Conservation (phyloP, 129 eudicot genomes). For the Heracleum sosnowskyi region DNA sequence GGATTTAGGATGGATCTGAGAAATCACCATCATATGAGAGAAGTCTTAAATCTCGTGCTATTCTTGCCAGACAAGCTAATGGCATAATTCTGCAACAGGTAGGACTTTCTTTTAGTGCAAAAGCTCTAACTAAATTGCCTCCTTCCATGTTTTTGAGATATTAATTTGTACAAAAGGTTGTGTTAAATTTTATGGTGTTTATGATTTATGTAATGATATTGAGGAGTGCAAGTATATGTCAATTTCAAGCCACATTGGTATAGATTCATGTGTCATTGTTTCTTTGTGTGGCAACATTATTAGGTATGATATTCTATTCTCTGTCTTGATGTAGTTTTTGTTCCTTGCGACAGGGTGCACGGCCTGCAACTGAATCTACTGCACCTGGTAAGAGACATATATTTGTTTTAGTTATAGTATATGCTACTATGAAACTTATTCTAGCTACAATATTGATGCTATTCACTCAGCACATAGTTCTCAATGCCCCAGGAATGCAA, state of each 20-base stretch:
- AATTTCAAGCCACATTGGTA: neutral
- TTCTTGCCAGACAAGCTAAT: conserved; percentile 63
- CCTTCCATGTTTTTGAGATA: neutral
- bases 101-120: conserved; percentile 7
- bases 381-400: conserved; percentile 41
- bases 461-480: neutral
- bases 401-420: neutral
- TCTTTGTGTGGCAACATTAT: neutral
- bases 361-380: conserved; percentile 48
- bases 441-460: neutral
- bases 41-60: conserved; percentile 64
- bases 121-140: neutral
- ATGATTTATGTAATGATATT: too few species aligned
- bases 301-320: neutral
- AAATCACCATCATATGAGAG: conserved; percentile 69
- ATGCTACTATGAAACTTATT: neutral
- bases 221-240: too few species aligned
- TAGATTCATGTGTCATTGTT: neutral
- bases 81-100: conserved; percentile 84
- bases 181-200: neutral
- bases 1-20: conserved; percentile 67
- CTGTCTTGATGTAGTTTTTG: neutral
- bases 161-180: neutral
- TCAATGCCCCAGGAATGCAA: too few species aligned
- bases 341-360: conserved; percentile 43